Conservation (phyloP, 352 stramenopile genomes). For the Pythium volutum region DNA sequence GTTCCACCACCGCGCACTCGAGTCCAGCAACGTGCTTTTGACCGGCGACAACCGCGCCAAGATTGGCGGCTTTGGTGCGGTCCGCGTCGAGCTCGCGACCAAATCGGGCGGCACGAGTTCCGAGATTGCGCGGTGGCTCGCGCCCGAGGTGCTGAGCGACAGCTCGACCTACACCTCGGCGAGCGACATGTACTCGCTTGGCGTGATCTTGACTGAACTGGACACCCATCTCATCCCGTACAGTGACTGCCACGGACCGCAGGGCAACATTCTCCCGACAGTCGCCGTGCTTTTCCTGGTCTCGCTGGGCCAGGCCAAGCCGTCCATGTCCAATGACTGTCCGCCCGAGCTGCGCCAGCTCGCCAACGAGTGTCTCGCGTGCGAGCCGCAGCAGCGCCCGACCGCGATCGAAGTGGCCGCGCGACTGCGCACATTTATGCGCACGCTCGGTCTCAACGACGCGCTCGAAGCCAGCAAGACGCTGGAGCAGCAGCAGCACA, state of each 20-base stretch:
- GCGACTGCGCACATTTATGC: slow-evolving; percentile 16
- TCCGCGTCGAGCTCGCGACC: slow-evolving; percentile 5
- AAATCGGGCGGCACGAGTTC: not conserved
- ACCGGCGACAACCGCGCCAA: slow-evolving; percentile 21
- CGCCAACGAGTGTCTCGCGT: slow-evolving; percentile 14
- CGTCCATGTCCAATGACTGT: slow-evolving; percentile 13
- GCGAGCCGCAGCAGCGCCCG: slow-evolving; percentile 13
- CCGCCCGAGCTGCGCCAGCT: slow-evolving; percentile 18
- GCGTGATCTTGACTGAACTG: slow-evolving; percentile 23
- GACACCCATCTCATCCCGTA: slow-evolving; percentile 20
- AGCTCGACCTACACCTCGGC: not conserved
- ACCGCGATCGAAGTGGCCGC: slow-evolving; percentile 17
- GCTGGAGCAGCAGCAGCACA: slow-evolving; percentile 1
- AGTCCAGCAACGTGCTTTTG: slow-evolving; percentile 29
- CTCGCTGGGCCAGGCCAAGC: slow-evolving; percentile 11
- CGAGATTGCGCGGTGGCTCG: slow-evolving; percentile 19
- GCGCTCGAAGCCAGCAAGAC: slow-evolving; percentile 11
- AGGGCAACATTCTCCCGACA: slow-evolving; percentile 16
- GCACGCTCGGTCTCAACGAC: slow-evolving; percentile 11
- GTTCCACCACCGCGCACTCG: slow-evolving; percentile 25
- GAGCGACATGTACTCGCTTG: slow-evolving; percentile 22
- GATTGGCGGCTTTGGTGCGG: slow-evolving; percentile 24
- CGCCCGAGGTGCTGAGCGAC: slow-evolving; percentile 17
- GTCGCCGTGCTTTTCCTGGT: slow-evolving; percentile 15
- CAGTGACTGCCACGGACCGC: slow-evolving; percentile 15